Base-by-base conservation (phyloP, 768 basidiomycete species). In the Chlorophyllum brunneum region DNA sequence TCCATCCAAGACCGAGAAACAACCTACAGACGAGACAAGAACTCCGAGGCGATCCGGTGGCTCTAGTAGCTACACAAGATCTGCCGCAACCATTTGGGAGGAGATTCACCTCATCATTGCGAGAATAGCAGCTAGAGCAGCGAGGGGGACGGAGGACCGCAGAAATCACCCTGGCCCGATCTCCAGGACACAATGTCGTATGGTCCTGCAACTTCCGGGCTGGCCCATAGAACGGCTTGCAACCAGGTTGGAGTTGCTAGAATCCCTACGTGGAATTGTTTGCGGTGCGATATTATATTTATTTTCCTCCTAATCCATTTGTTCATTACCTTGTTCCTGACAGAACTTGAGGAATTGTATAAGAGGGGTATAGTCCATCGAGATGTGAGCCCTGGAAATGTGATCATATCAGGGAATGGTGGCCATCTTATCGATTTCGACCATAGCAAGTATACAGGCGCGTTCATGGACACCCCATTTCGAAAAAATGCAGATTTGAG, bases 341-440 rank as follows among this genome's bases (percentile, higher is more conserved):
- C 31, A 46, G 45, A 46, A 22, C 45, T 29, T 22, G 45, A 33
- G 11, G 8, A 10, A 16, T 34, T 16, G n/a, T 46, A 46, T 22
- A 18, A 29, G 13, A 5, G 18, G 5, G 45, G 45, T 8, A 13
- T 46, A 2, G 20, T 46, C n/a, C 45, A 46, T 13, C 29, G 45
- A 13, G 45, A 46, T 13, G 20, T 46, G 4, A 46, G 45, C 30
- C 16, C 29, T 11, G 29, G 10, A 4, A 46, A 46, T 5, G 20
- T 46, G 7, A 31, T 46, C 15, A 16, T 46, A 4, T 20, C 16
- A 2, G 29, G 20, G 16, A 18, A 16, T 11, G 13, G 18, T 4
- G 45, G 45, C 31, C 45, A 46, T 7, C n/a, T 46, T 4, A 46
- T 46, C 10, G 45, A 46, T 33, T 46, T 46, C 33, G 45, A 46